phyloP scores from a whole-genome alignment of 108 stramenopile genomes.

The Cyclostephanos invisitatus region DNA sequence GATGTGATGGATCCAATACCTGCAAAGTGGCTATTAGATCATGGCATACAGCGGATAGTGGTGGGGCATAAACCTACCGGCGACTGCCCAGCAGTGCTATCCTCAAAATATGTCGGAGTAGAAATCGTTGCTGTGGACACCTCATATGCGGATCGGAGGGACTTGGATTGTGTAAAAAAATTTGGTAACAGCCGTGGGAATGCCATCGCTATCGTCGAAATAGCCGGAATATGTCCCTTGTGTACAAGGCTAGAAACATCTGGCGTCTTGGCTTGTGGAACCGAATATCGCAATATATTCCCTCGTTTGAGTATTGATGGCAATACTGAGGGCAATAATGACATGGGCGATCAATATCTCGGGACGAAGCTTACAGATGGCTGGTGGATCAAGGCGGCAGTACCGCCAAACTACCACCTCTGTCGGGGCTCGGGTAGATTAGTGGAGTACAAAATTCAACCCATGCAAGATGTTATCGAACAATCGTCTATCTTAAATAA shows the following conservation, averaged over 20 bases:
- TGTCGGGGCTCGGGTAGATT: conserved; percentile 51
- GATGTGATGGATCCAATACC: conserved; percentile 55
- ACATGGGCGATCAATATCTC: conserved; percentile 33
- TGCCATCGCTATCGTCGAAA: conserved; percentile 52
- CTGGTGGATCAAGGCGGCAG: conserved; percentile 47
- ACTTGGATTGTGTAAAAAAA: conserved; percentile 20
- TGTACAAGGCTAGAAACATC: conserved; percentile 44
- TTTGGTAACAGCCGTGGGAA: conserved; percentile 49
- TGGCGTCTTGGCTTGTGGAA: conserved; percentile 47
- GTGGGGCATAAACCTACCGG: conserved; percentile 76
- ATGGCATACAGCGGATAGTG: conserved; percentile 62
- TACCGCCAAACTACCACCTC: conserved; percentile 36
- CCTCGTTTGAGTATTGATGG: conserved; percentile 19
- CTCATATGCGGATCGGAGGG: conserved; percentile 49
- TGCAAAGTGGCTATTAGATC: conserved; percentile 48
- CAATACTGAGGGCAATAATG: conserved; percentile 1
- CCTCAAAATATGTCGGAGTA: conserved; percentile 49
- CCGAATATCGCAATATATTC: conserved; percentile 29
- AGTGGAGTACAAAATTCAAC: conserved; percentile 49
- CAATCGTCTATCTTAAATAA: background rate
- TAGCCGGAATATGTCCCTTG: conserved; percentile 31
- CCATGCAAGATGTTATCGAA: conserved; percentile 13
- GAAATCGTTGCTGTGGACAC: conserved; percentile 65
- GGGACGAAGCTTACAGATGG: conserved; percentile 40
- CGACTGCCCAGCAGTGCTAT: conserved; percentile 67